These are phyloP conservation scores for Hippophae gyantsensis DNA, from an alignment of 306 rosid genomes.

Conservation along the genomic window DNA sequence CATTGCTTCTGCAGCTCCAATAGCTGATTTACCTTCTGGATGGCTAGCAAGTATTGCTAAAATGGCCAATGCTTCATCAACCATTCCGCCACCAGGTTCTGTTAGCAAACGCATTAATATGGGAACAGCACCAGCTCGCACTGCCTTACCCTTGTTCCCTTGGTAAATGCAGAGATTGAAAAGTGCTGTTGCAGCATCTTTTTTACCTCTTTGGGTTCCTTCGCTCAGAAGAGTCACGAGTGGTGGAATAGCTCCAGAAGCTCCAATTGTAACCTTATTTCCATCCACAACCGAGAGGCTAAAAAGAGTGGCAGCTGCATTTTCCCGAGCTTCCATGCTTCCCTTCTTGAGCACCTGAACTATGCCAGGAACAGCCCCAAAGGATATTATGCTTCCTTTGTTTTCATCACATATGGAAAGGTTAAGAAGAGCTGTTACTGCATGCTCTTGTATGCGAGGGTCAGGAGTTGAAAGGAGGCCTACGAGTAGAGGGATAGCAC, in stretches of 20 bases:
- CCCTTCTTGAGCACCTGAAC: slow-evolving; percentile 87
- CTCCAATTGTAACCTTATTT: slow-evolving; percentile 77
- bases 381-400: slow-evolving; percentile 73
- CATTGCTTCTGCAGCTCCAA: slow-evolving; percentile 77
- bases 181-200: slow-evolving; percentile 97
- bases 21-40: slow-evolving; percentile 74
- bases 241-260: slow-evolving; percentile 89
- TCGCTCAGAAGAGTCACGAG: slow-evolving; percentile 72
- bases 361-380: slow-evolving; percentile 88
- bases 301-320: slow-evolving; percentile 97
- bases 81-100: slow-evolving; percentile 86
- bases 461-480: slow-evolving; percentile 65
- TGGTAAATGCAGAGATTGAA: slow-evolving; percentile 92
- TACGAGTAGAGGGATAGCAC: slow-evolving; percentile 89
- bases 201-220: slow-evolving; percentile 96
- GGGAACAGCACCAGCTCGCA: slow-evolving; percentile 89
- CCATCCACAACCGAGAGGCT: slow-evolving; percentile 93
- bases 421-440: slow-evolving; percentile 93
- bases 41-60: slow-evolving; percentile 89
- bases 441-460: slow-evolving; percentile 94
- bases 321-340: slow-evolving; percentile 99
- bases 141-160: slow-evolving; percentile 94
- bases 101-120: slow-evolving; percentile 77
- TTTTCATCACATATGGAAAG: slow-evolving; percentile 89
- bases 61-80: slow-evolving; percentile 95